Conservation (phyloP, 2,329 filamentous ascomycete species). For the Claviceps capensis region DNA sequence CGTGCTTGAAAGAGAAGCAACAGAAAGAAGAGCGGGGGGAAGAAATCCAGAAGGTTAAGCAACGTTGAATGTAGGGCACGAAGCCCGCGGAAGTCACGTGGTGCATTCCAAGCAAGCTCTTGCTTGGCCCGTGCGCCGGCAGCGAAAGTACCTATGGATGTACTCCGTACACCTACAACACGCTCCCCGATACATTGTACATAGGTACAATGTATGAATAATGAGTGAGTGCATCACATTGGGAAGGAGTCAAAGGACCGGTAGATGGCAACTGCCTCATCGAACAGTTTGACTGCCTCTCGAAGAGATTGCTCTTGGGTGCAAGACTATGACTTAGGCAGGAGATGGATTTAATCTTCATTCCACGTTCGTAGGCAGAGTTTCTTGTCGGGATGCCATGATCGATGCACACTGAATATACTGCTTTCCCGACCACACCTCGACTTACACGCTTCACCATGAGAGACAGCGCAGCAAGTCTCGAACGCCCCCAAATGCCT, state of each 20-base stretch:
- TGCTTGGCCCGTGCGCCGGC: neutral
- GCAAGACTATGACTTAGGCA: neutral
- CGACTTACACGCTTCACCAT: slow-evolving; percentile 1
- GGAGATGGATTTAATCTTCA: too few relatives aligned
- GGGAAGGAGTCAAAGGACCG: neutral
- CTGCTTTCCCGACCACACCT: neutral
- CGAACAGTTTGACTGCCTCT: neutral
- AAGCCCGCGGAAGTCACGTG: slow-evolving; percentile 24
- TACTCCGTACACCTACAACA: too few relatives aligned
- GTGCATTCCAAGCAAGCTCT: neutral
- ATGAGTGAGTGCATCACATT: neutral
- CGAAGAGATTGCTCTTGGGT: neutral
- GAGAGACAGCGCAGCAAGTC: neutral
- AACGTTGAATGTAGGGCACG: slow-evolving; percentile 21
- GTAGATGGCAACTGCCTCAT: too few relatives aligned
- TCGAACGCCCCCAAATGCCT: neutral
- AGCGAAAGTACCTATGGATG: too few relatives aligned
- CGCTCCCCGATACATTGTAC: neutral
- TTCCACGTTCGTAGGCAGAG: neutral
- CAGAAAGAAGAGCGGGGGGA: slow-evolving; percentile 14
- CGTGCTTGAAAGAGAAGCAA: slow-evolving; percentile 29
- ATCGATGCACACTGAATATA: neutral
- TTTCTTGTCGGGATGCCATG: neutral
- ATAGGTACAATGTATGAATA: too few relatives aligned
- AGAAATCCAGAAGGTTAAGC: slow-evolving; percentile 18